Evolutionary conservation across 2,329 filamentous ascomycete species (phyloP), one percentile per base, ranked within the genome.

Genomic region (Clonostachys sp.): DNA sequence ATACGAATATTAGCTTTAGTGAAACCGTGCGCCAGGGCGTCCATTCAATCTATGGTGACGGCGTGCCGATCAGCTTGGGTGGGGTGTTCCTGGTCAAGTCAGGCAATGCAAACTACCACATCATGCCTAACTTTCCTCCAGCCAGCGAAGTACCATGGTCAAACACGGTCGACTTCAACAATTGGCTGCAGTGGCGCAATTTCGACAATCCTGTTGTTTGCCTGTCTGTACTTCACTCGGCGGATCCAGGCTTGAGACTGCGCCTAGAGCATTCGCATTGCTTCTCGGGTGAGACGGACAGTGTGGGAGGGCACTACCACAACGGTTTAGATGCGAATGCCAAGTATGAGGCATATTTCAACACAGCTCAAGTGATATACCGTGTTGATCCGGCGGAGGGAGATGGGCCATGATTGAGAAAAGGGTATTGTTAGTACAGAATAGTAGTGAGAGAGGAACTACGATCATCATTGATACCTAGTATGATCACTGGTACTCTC

Each of bases 241-340:
- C 64, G 10, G 67, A 74, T 48, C 65, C 66, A 0, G 63, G 41
- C 14, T 14, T 73, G 50, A 64, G 58, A 0, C 49, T 75, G 44
- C 57, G 72, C 30, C 68, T 73, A 55, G 73, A 77, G 51, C 72
- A 77, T 52, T 73, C 72, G 5, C 73, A 76, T 57, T 67, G 65
- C 18, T 74, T 72, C 46, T 66, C 68, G 3, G 42, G 52, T 2
- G 50, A 56, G 8, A 61, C 59, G 6, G 45, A 55, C 41, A 53
- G 48, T 12, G 55, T 58, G 12, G 72, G 72, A 4, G 73, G 72
- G 0, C 72, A 76, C 55, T 74, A 74, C 52, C 71, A 75, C 51
- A 68, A 60, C 50, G 71, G 69, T 55, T 42, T 65, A 1, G 55
- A 49, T 6, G 58, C 64, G 1, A 55, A 49, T 6, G 58, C 75